Evolutionary conservation across 2,329 filamentous ascomycete genomes (phyloP), one percentile per base, ranked within the genome.

Genomic region (Xylaria sp.): DNA sequence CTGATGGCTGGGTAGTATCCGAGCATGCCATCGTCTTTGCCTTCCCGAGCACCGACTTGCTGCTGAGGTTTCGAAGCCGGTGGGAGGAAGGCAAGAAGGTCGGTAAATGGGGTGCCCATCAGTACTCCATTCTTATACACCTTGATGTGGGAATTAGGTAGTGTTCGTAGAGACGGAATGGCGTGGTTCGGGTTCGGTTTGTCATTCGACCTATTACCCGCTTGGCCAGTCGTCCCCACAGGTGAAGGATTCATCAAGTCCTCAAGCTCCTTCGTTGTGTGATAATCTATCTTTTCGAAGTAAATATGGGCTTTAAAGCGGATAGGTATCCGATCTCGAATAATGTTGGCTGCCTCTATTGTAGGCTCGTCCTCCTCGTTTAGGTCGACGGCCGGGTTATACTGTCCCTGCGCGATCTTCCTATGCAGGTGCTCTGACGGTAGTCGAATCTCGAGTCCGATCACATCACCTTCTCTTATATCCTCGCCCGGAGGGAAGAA

Each of bases 1-100:
- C 94, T 96, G 23, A 99, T 90, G 25, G 94, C 93, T 1, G 96
- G 96, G 77, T 97, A 97, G 82, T 99, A 99, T 12, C 96, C 97
- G 1, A 98, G 88, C 86, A 96, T 92, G 44, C 95, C 96, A 77
- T 99, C 96, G 77, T 99, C 96, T 70, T 97, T 89, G 34, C 94
- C 94, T 70, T 96, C 92, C 59, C 96, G 86, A 20, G 93, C 94
- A 13, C 92, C 93, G 51, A 91, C 87, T 72, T 92, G 90, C 6
- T 87, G 83, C 69, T 90, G 88, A 4, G 92, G 91, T 70, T 89
- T 90, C 5, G 93, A 97, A 0, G 96, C 94, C 0, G 94, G 95
- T 0, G 96, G 96, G 0, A 99, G 84, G 81, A 99, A 99, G 2
- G 94, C 91, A 32, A 98, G 88, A 0, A 99, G 88, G 73, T 97